A percentile compares a stretch with the other conserved stretches of the same genome.
Evolutionary conservation across 1,284 basidiomycete genomes (phyloP).

Genomic region (Spongiforma sp.): DNA sequence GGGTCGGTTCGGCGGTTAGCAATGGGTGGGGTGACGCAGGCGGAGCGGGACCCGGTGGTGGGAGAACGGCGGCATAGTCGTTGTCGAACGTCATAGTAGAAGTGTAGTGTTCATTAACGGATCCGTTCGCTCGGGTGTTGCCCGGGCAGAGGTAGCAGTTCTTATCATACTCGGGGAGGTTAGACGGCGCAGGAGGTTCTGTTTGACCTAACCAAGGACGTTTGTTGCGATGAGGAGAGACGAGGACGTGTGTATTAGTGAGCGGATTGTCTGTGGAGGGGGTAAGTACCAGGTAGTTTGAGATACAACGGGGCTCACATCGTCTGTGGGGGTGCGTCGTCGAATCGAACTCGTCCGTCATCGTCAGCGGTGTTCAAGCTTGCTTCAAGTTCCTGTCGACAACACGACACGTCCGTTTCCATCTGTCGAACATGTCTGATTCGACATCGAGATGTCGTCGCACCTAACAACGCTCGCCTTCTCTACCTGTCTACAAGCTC

Average conservation of each 20-base stretch:
- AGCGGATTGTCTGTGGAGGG: slow-evolving; percentile 74
- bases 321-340: slow-evolving; percentile 75
- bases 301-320: slow-evolving; percentile 44
- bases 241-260: slow-evolving; percentile 79
- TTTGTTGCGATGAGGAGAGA: slow-evolving; percentile 84
- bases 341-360: slow-evolving; percentile 65
- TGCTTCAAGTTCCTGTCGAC: neutral
- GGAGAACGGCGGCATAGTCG: slow-evolving; percentile 86
- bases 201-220: slow-evolving; percentile 88
- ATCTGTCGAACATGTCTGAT: slow-evolving; percentile 33
- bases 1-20: slow-evolving; percentile 72
- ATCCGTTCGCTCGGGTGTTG: slow-evolving; percentile 81
- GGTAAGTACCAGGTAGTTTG: slow-evolving; percentile 13
- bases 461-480: slow-evolving; percentile 55
- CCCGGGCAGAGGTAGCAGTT: slow-evolving; percentile 93
- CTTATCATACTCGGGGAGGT: slow-evolving; percentile 75
- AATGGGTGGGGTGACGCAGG: slow-evolving; percentile 63
- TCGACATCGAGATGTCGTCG: slow-evolving; percentile 48
- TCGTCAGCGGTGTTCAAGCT: slow-evolving; percentile 26
- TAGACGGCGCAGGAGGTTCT: slow-evolving; percentile 61
- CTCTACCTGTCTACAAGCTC: slow-evolving; percentile 61
- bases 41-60: slow-evolving; percentile 55
- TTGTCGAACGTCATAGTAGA: slow-evolving; percentile 82
- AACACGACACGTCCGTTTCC: neutral
- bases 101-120: slow-evolving; percentile 72